These are phyloP conservation scores for Sugiyamaella marilandica DNA, from an alignment of 805 yeast species.

Conservation along the genomic window DNA sequence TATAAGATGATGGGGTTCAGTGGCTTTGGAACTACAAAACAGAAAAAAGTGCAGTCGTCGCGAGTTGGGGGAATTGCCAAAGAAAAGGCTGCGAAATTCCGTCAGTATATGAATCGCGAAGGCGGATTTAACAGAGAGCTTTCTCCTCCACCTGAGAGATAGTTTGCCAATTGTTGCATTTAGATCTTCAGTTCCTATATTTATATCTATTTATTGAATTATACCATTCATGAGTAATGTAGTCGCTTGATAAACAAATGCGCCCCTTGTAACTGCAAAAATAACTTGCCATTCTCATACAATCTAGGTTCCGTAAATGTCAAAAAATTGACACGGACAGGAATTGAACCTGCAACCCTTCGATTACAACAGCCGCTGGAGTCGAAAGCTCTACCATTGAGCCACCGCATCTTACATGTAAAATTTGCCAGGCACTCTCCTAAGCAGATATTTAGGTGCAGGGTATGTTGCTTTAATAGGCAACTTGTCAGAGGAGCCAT, in stretches of 20 bases:
- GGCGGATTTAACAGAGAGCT: conserved; percentile 39
- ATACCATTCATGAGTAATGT: no score
- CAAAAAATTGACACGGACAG: conserved; percentile 62
- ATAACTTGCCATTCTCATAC: no score
- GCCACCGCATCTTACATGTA: conserved; percentile 48
- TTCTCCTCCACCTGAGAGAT: conserved; percentile 29
- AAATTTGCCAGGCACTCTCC: no score
- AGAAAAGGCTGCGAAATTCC: conserved; percentile 30
- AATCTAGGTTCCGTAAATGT: not conserved
- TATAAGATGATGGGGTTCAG: conserved; percentile 42
- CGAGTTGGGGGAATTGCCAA: conserved; percentile 34
- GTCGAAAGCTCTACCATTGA: conserved; percentile 79
- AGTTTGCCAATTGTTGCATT: not conserved
- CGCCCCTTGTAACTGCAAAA: no score
- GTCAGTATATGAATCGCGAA: conserved; percentile 41
- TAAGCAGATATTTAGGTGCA: no score
- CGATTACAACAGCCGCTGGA: conserved; percentile 57
- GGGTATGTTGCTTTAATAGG: no score
- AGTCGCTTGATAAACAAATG: no score
- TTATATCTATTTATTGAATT: no score
- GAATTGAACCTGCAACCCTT: conserved; percentile 86
- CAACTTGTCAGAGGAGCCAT: no score
- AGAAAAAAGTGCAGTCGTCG: conserved; percentile 36
- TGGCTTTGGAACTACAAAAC: conserved; percentile 39
- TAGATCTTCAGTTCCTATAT: no score